Conservation (phyloP, 2,329 filamentous ascomycete genomes). For the Aspergillus nomiae region DNA sequence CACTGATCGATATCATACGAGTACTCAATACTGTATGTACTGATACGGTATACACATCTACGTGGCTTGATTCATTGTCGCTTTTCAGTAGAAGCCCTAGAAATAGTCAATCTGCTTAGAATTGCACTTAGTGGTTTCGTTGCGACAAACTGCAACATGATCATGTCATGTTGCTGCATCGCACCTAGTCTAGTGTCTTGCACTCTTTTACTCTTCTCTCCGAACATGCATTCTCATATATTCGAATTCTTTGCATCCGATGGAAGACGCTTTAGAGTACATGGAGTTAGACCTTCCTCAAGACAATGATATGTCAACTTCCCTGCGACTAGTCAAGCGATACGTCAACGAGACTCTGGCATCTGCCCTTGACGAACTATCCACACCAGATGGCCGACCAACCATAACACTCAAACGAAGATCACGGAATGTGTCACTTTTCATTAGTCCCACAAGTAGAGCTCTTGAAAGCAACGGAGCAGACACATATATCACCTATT, state of each 20-base stretch:
- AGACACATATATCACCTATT: conserved; percentile 38
- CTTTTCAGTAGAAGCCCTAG: no score
- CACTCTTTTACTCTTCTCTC: background rate
- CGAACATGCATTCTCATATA: background rate
- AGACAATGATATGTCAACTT: background rate
- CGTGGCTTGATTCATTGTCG: no score
- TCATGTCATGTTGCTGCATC: background rate
- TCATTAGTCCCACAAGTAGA: conserved; percentile 31
- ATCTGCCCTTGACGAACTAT: conserved; percentile 28
- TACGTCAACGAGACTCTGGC: conserved; percentile 34
- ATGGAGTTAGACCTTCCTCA: background rate
- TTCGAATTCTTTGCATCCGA: background rate
- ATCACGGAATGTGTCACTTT: conserved; percentile 21
- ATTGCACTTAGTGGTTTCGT: background rate
- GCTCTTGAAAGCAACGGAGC: conserved; percentile 28
- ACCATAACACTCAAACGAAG: conserved; percentile 33
- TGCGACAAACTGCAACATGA: background rate
- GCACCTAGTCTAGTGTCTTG: background rate
- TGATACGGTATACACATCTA: background rate
- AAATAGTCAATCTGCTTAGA: background rate
- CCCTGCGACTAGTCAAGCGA: conserved; percentile 24
- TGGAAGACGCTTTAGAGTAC: background rate
- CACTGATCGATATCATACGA: no score
- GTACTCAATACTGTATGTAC: no score
- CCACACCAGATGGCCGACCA: conserved; percentile 28